These are phyloP conservation scores for Mycena vitilis DNA, from an alignment of 768 basidiomycete species.

Conservation along the genomic window DNA sequence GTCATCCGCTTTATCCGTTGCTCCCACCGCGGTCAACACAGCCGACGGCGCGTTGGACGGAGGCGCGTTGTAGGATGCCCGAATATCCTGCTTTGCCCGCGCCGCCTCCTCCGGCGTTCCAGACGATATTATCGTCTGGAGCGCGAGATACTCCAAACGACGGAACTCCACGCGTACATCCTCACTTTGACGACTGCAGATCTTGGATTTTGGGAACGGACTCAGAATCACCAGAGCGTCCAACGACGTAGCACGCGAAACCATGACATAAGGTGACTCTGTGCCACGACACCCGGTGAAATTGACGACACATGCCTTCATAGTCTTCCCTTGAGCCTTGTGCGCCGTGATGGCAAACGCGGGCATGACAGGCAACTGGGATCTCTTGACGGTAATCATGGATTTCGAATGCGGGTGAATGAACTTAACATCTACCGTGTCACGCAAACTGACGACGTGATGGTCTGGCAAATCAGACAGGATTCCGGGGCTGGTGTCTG, in stretches of 20 bases:
- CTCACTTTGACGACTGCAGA: neutral
- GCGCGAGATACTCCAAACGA: neutral
- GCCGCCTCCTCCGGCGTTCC: neutral
- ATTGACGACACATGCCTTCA: neutral
- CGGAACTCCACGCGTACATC: neutral
- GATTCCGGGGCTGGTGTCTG: neutral
- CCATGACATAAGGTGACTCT: slow-evolving; percentile 6
- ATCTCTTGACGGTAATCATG: neutral
- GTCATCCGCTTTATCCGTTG: neutral
- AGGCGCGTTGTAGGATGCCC: neutral
- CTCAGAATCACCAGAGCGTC: neutral
- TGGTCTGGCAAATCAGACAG: neutral
- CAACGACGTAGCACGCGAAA: neutral
- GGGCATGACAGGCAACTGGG: neutral
- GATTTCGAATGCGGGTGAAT: neutral
- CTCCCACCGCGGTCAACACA: neutral
- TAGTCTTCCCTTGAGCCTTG: neutral
- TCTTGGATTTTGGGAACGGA: neutral
- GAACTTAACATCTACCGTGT: neutral
- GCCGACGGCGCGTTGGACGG: neutral
- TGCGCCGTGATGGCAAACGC: neutral
- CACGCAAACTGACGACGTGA: neutral
- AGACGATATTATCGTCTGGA: neutral
- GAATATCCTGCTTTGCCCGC: neutral
- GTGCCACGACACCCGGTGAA: neutral